Evolutionary conservation across 495 filamentous ascomycete genomes (phyloP).

Genomic region (Pseudevernia furfuracea): DNA sequence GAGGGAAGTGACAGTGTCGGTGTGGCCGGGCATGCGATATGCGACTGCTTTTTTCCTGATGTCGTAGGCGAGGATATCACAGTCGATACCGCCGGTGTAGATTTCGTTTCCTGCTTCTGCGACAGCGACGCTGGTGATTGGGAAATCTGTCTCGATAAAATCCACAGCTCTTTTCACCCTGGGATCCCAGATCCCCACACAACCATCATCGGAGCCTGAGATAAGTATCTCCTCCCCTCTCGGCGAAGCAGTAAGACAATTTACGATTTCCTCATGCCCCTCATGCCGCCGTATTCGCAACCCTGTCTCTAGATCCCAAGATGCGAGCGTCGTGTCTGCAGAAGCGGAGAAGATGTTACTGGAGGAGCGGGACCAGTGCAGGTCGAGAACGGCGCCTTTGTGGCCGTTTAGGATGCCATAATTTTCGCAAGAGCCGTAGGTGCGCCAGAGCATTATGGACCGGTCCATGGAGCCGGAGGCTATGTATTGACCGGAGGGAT

Average conservation of each 20-base stretch:
- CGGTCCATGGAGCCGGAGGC: constrained; percentile 95
- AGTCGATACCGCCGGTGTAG: constrained; percentile 91
- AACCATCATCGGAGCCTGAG: constrained; percentile 86
- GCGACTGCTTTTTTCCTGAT: constrained; percentile 79
- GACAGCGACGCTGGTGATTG: constrained; percentile 82
- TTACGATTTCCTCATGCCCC: constrained; percentile 91
- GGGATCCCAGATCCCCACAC: constrained; percentile 94
- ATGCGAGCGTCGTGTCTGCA: constrained; percentile 83
- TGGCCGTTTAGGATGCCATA: constrained; percentile 83
- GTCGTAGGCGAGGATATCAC: constrained; percentile 97
- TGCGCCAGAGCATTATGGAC: constrained; percentile 89
- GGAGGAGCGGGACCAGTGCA: constrained; percentile 95
- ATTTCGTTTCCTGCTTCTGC: constrained; percentile 93
- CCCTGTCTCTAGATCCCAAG: constrained; percentile 89
- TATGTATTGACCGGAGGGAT: constrained; percentile 76
- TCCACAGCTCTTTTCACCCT: constrained; percentile 82
- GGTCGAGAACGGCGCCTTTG: constrained; percentile 79
- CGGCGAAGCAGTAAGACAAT: constrained; percentile 76
- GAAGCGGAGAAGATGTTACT: constrained; percentile 87
- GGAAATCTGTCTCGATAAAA: constrained; percentile 85
- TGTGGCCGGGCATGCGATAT: constrained; percentile 83
- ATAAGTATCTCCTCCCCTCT: constrained; percentile 84
- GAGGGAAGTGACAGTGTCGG: constrained; percentile 85
- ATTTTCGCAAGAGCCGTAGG: constrained; percentile 86
- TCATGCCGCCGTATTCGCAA: constrained; percentile 81